A percentile compares a stretch with the other conserved stretches of the same genome.
Conservation (phyloP, 2,329 filamentous ascomycete genomes). For the Cladobotryum protrusum region DNA sequence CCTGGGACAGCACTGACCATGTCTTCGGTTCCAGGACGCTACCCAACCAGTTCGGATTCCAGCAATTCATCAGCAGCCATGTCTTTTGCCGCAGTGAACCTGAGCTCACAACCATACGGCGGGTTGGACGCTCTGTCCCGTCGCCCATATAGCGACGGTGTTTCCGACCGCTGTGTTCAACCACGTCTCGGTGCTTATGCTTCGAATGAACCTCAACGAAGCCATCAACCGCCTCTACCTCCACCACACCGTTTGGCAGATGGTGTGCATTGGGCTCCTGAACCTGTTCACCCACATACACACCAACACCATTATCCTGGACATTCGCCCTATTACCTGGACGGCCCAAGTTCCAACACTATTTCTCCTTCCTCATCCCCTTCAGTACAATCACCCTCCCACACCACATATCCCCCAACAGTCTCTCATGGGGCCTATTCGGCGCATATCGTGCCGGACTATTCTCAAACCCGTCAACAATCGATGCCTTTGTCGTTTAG, state of each 20-base stretch:
- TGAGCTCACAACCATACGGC: slow-evolving; percentile 13
- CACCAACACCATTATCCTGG: slow-evolving; percentile 9
- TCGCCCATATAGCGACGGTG: slow-evolving; percentile 17
- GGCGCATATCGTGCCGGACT: neutral
- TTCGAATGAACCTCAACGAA: slow-evolving; percentile 22
- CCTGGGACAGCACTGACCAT: slow-evolving; percentile 10
- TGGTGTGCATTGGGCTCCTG: slow-evolving; percentile 14
- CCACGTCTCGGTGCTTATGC: slow-evolving; percentile 18
- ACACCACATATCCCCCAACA: neutral
- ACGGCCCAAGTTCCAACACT: neutral
- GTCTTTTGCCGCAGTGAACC: slow-evolving; percentile 17
- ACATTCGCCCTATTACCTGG: neutral
- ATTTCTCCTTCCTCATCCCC: neutral
- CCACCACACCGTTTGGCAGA: slow-evolving; percentile 20
- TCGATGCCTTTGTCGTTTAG: neutral
- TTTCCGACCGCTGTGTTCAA: slow-evolving; percentile 15
- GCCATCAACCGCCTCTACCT: slow-evolving; percentile 22
- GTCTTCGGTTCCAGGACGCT: slow-evolving; percentile 11
- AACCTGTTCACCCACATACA: slow-evolving; percentile 8
- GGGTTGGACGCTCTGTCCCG: slow-evolving; percentile 19
- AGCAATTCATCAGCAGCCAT: slow-evolving; percentile 14
- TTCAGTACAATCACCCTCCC: neutral
- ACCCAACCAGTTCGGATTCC: slow-evolving; percentile 11
- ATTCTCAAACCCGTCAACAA: slow-evolving; percentile 4
- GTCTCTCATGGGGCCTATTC: no score